Conservation (phyloP, 2,329 filamentous ascomycete genomes). For the Cryphonectria japonica region DNA sequence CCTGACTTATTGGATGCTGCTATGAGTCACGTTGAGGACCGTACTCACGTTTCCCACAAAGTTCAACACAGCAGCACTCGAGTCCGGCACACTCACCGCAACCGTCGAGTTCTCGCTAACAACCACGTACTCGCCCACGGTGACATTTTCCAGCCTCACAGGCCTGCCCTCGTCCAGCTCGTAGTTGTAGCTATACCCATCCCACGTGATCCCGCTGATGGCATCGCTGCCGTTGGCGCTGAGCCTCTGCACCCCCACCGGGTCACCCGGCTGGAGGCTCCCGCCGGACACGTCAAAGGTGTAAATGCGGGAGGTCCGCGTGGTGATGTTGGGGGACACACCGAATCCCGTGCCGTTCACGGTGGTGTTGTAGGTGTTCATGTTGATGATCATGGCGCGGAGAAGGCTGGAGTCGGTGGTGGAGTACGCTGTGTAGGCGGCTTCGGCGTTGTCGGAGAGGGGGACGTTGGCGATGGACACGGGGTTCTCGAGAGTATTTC, state of each 20-base stretch:
- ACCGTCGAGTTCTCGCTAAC: slow-evolving; percentile 32
- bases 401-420: slow-evolving; percentile 41
- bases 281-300: slow-evolving; percentile 44
- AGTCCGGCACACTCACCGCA: slow-evolving; percentile 44
- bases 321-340: slow-evolving; percentile 31
- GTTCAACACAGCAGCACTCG: slow-evolving; percentile 46
- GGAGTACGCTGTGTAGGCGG: slow-evolving; percentile 61
- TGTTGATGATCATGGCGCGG: slow-evolving; percentile 59
- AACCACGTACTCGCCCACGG: slow-evolving; percentile 46
- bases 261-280: slow-evolving; percentile 41
- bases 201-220: slow-evolving; percentile 63
- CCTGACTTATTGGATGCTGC: neutral
- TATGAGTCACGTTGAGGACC: neutral
- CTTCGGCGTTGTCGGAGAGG: slow-evolving; percentile 45
- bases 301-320: slow-evolving; percentile 45
- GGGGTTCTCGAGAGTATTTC: slow-evolving; percentile 41
- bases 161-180: slow-evolving; percentile 59
- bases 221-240: slow-evolving; percentile 67
- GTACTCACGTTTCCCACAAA: slow-evolving; percentile 31
- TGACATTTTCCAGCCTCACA: slow-evolving; percentile 59
- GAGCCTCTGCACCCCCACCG: slow-evolving; percentile 46
- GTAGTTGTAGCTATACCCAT: slow-evolving; percentile 64
- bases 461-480: slow-evolving; percentile 54
- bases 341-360: slow-evolving; percentile 43
- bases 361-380: slow-evolving; percentile 63